These are phyloP conservation scores for Parasitella parasitica DNA, from an alignment of 371 early-diverging fungal genomes.

Conservation along the genomic window DNA sequence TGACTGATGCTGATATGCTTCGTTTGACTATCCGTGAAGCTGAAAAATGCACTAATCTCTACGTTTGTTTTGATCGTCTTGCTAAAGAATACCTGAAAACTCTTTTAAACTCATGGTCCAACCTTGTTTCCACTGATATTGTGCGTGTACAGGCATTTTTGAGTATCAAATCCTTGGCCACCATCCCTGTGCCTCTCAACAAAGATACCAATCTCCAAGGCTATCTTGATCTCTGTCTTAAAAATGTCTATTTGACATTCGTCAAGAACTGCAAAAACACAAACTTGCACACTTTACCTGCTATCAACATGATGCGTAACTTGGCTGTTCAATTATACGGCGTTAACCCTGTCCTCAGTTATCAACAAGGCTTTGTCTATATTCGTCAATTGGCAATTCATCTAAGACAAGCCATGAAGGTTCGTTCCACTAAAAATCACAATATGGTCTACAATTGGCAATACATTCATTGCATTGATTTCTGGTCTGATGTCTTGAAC, in stretches of 20 bases:
- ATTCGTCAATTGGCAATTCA: conserved; percentile 66
- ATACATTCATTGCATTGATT: conserved; percentile 83
- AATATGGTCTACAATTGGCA: conserved; percentile 93
- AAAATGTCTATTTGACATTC: conserved; percentile 82
- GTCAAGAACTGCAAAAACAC: conserved; percentile 76
- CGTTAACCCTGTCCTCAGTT: conserved; percentile 70
- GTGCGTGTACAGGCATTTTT: conserved; percentile 83
- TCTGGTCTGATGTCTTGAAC: conserved; percentile 84
- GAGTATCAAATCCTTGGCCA: conserved; percentile 72
- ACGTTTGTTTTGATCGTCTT: conserved; percentile 78
- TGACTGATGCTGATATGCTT: conserved; percentile 82
- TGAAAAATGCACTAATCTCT: conserved; percentile 71
- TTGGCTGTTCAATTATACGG: conserved; percentile 87
- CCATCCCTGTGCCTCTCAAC: conserved; percentile 23
- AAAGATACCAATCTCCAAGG: conserved; percentile 15
- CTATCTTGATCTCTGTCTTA: conserved; percentile 55
- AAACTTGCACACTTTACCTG: conserved; percentile 77
- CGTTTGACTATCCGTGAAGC: conserved; percentile 79
- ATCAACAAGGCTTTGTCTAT: conserved; percentile 90
- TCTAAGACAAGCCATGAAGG: conserved; percentile 32
- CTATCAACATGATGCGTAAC: conserved; percentile 85
- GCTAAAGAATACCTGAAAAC: conserved; percentile 76
- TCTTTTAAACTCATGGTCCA: conserved; percentile 58
- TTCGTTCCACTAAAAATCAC: conserved; percentile 80
- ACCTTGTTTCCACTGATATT: conserved; percentile 57